Evolutionary conservation across 345 rosid species (phyloP).

Genomic region (Eucalyptus regnans): DNA sequence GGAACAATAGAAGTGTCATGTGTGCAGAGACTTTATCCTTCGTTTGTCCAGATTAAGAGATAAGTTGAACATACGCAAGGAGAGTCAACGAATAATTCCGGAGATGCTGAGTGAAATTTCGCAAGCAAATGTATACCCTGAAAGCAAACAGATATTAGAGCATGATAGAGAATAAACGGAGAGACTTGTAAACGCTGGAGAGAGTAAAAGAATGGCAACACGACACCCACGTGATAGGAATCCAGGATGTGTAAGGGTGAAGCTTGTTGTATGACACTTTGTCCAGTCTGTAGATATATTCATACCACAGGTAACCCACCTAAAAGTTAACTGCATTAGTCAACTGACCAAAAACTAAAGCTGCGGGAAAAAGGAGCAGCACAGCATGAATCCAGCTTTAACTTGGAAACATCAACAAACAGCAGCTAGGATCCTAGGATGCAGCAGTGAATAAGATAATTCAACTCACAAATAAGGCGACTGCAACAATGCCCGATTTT

Average conservation of each 20-base stretch:
- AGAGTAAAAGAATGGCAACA: background rate
- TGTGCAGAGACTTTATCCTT: background rate
- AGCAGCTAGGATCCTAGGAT: background rate
- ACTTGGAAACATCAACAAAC: background rate
- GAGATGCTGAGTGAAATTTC: slow-evolving; percentile 81
- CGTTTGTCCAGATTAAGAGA: background rate
- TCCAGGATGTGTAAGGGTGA: slow-evolving; percentile 99
- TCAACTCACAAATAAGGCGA: slow-evolving; percentile 46
- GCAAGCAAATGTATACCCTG: slow-evolving; percentile 87
- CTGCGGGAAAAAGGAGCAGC: background rate
- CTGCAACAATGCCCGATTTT: slow-evolving; percentile 44
- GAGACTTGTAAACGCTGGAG: background rate
- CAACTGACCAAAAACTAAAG: background rate
- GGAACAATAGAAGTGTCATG: background rate
- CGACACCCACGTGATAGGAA: slow-evolving; percentile 83
- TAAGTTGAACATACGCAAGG: slow-evolving; percentile 47
- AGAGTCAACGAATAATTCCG: slow-evolving; percentile 69
- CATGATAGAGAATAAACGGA: background rate
- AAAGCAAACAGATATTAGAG: background rate
- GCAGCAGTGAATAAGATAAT: background rate
- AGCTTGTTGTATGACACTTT: slow-evolving; percentile 82
- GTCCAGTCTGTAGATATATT: slow-evolving; percentile 83
- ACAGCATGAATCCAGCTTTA: background rate
- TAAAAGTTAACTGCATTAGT: slow-evolving; percentile 4
- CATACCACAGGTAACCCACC: slow-evolving; percentile 97